Evolutionary conservation across 2,329 filamentous ascomycete species (phyloP), one percentile per base, ranked within the genome.

Genomic region (Aureobasidium zeae): DNA sequence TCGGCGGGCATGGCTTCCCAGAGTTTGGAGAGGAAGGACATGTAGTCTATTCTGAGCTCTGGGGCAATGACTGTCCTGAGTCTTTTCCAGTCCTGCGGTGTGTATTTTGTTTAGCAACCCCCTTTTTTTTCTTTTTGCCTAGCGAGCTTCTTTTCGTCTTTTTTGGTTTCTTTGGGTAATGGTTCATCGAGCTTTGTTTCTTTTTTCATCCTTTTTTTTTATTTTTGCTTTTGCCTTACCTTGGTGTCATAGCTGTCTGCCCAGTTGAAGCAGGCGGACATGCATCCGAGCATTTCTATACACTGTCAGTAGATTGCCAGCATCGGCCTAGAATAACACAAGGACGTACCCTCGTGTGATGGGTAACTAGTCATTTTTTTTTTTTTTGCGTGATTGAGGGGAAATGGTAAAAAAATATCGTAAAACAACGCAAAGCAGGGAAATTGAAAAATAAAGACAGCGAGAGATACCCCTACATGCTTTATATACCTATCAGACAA

Each of bases 31-130:
- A 75, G 62, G 54, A 75, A 69, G 11, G 59, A 76, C 50, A 59
- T 68, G 71, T 87, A 87, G 68, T 87, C 83, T 54, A 86, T 72
- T 70, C 81, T 59, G 21, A 57, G 49, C 35, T 72, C 77, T 1
- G 79, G 78, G 2, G 79, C 78, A 51, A 83, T 77, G 65, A 72
- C 75, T 50, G 71, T 73, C 51, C 65, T 57, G 20, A 81, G 69
- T 39, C 75, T 71, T 11, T 68, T 65, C 76, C 77, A 81, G 63
- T 81, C 74, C 62, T 50, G 31, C 15, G 16, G 16, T 3, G 10
- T n/a, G n/a, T n/a, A n/a, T n/a, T n/a, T n/a, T n/a, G 15, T 19
- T 34, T 34, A 17, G 33, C 17, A 34, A 17, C 12, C 22, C 19
- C 13, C 28, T 10, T 2, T 9, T 15, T 21, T n/a, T 20, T 13